Base-by-base conservation (phyloP, 1,284 basidiomycete genomes). In the Trametes versicolor region DNA sequence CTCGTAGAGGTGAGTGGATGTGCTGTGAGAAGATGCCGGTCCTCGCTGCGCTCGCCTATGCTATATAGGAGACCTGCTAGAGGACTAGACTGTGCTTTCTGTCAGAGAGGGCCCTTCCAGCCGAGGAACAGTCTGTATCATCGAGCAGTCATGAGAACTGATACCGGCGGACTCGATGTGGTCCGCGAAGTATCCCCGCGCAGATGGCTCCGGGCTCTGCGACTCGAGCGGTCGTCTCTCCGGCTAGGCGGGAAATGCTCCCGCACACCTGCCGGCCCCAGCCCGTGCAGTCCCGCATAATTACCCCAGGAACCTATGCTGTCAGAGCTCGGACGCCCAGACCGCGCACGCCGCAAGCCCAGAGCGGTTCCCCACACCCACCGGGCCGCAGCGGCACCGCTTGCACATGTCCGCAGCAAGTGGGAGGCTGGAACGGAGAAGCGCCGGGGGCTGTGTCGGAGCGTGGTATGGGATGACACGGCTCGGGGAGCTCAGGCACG, bases 101-200 rank as follows among this genome's bases (percentile, higher is more conserved):
- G 61, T 62, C 61, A 62, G 37, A 45, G 47, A 29, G 29, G 54
- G 48, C 49, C 37, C 48, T 52, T 37, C 54, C 19, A 62, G 61
- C 39, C 48, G 43, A 56, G 54, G 36, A 48, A 25, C 12, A 2
- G 15, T 36, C 36, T 25, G 23, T 9, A 7, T 7, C 19, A 25
- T n/a, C 25, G 48, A 27, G 48, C 48, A 15, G 25, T 1, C 27
- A 23, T 27, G 29, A 21, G 25, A 25, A 48, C 23, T 43, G 23
- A 34, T 43, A 1, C 36, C 41, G 43, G 17, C 15, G 48, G 58
- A 61, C 62, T 62, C 58, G 47, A 41, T 12, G 17, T 19, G 37
- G 43, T 58, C 55, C 47, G 51, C 65, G 62, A 61, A 43, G 56
- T 45, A 50, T 58, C 43, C 49, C 66, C 62, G 66, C 52, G 37